Base-by-base conservation (phyloP, 805 yeast species). In the Zygosaccharomyces rouxii region DNA sequence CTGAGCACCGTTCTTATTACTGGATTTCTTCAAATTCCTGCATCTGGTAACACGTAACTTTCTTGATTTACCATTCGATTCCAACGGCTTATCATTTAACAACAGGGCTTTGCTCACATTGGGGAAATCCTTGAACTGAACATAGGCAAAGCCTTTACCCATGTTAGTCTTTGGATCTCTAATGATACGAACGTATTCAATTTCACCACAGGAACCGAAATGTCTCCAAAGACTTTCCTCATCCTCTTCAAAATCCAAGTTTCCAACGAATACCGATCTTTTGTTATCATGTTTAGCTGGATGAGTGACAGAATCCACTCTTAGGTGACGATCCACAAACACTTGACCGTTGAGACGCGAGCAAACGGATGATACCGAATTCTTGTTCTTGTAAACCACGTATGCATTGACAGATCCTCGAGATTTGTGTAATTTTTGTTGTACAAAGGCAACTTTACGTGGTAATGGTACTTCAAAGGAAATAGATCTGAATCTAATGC, bases 91-190 rank as follows among this genome's bases (percentile, higher is more conserved):
- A 40, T 80, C 92, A 66, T 90, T 79, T 52, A 88, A 71, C 50
- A 89, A 69, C 46, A 94, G 68, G 0, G 97, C 97, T 63, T 87
- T 86, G 53, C 83, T 81, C 7, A 94, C 96, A 37, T 83, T 74
- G 47, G 83, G 69, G 46, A 79, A 68, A 59, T 86, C 92, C 52
- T 75, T 78, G 72, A 90, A 94, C 68, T 92, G 98, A 30, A 94
- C 89, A 64, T 90, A 87, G 5, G 96, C 99, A 71, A 94, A 90
- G 5, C 99, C 99, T 71, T 94, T 94, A 54, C 99, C 99, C 50
- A 92, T 74, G 60, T 94, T 92, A 19, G 97, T 92, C 71, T 88
- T 88, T 14, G 95, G 71, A 65, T 94, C 99, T 64, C 99, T 81
- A 29, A 94, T 79, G 41, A 94, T 78, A 67, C 99, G 80, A 28